These are phyloP conservation scores for Citrus medica DNA, from an alignment of 345 rosid genomes.

Conservation along the genomic window DNA sequence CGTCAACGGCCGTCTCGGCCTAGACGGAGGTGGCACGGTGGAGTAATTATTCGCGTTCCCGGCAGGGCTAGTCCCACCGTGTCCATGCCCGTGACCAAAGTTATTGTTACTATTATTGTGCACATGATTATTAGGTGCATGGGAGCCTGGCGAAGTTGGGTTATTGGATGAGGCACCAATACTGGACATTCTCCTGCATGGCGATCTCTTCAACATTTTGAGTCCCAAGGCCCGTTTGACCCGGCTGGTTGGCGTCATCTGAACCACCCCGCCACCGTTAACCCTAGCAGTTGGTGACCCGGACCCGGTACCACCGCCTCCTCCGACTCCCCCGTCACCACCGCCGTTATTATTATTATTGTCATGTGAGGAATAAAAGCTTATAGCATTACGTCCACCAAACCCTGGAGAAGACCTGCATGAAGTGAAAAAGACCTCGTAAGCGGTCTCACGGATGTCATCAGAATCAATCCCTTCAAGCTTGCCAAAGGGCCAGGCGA, in stretches of 20 bases:
- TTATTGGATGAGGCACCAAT: slow-evolving; percentile 28
- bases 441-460: slow-evolving; percentile 80
- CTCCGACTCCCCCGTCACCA: slow-evolving; percentile 9
- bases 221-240: slow-evolving; percentile 74
- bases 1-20: slow-evolving; percentile 71
- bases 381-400: slow-evolving; percentile 68
- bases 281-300: slow-evolving; percentile 28
- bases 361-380: slow-evolving; percentile 52
- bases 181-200: slow-evolving; percentile 60
- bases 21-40: slow-evolving; percentile 33
- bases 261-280: slow-evolving; percentile 61
- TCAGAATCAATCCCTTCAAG: slow-evolving; percentile 52
- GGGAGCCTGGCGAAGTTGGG: slow-evolving; percentile 50
- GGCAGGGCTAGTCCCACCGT: slow-evolving; percentile 25
- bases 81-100: slow-evolving; percentile 3
- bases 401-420: slow-evolving; percentile 87
- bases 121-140: background rate
- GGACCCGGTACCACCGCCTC: background rate
- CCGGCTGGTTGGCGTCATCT: slow-evolving; percentile 62
- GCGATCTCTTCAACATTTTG: slow-evolving; percentile 70
- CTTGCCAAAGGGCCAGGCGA: slow-evolving; percentile 71
- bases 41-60: slow-evolving; percentile 21
- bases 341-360: slow-evolving; percentile 29
- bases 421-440: slow-evolving; percentile 83
- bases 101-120: too few species aligned